These are phyloP conservation scores for Fusarium albidum DNA, from an alignment of 2,329 filamentous ascomycete genomes.

Conservation along the genomic window DNA sequence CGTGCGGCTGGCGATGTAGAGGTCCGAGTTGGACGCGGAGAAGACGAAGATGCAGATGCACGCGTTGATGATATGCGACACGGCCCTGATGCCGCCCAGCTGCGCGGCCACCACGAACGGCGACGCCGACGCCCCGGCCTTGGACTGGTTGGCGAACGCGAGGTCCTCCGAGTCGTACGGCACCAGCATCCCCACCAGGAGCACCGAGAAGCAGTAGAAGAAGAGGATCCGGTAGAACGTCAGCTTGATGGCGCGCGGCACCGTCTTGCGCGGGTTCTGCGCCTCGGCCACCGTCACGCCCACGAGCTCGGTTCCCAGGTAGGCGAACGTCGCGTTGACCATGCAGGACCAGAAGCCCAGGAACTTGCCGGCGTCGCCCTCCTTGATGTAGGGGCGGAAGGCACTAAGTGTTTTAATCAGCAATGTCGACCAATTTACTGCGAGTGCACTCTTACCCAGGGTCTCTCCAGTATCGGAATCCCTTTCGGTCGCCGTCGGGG, in stretches of 20 bases:
- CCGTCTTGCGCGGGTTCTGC: conserved; percentile 79
- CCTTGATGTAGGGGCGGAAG: conserved; percentile 43
- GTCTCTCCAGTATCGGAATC: conserved; percentile 72
- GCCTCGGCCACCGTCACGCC: conserved; percentile 82
- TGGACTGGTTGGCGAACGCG: conserved; percentile 60
- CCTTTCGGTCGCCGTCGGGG: conserved; percentile 66
- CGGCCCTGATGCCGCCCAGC: conserved; percentile 66
- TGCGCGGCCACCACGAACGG: conserved; percentile 80
- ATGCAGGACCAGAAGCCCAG: conserved; percentile 74
- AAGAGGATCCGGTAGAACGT: conserved; percentile 84
- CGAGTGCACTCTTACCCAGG: conserved; percentile 53
- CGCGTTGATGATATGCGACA: conserved; percentile 76
- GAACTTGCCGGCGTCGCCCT: conserved; percentile 57
- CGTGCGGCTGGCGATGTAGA: conserved; percentile 78
- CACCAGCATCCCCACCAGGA: conserved; percentile 79
- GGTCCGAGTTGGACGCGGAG: conserved; percentile 78
- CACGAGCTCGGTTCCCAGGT: conserved; percentile 78
- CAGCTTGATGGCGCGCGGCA: conserved; percentile 80
- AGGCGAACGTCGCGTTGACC: conserved; percentile 81
- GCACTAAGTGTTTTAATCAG: conserved; percentile 46
- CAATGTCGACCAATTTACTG: rapidly evolving
- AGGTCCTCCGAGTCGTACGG: conserved; percentile 73
- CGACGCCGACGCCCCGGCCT: conserved; percentile 56
- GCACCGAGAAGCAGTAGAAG: conserved; percentile 79
- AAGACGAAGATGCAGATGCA: conserved; percentile 81